A percentile compares a stretch with the other conserved stretches of the same genome.
These are phyloP conservation scores for Pyrenophora seminiperda DNA, from an alignment of 2,329 filamentous ascomycete genomes.

Conservation along the genomic window DNA sequence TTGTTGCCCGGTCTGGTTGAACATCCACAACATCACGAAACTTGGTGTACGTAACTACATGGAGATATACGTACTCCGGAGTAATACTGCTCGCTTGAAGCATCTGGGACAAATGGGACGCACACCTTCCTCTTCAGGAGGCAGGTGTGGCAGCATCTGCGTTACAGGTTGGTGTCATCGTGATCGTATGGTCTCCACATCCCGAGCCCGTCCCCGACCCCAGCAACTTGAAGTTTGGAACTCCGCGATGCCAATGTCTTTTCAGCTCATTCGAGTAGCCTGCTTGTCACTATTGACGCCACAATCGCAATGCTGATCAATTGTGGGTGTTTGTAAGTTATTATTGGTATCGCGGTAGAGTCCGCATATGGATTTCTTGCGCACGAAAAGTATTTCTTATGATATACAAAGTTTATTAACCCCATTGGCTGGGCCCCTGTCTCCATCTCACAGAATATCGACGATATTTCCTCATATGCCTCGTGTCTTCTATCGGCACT, in stretches of 20 bases:
- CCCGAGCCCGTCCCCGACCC: no score
- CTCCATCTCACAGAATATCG: not conserved
- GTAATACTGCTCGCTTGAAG: no score
- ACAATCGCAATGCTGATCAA: not conserved
- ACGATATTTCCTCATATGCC: not conserved
- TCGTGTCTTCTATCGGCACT: conserved; percentile 9
- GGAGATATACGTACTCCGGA: no score
- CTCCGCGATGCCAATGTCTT: not conserved
- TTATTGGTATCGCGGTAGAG: not conserved
- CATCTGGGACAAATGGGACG: no score
- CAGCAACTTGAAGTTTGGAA: not conserved
- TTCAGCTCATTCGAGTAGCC: not conserved
- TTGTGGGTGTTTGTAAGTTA: not conserved
- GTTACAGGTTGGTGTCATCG: no score
- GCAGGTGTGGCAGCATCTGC: no score
- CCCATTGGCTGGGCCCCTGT: not conserved
- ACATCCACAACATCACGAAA: no score
- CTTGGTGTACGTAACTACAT: no score
- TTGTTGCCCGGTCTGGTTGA: no score
- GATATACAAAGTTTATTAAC: not conserved
- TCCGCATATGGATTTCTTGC: not conserved
- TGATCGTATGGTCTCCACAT: no score
- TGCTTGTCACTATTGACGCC: not conserved
- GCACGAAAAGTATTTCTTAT: not conserved
- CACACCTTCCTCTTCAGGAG: no score